Percentiles rank a stretch among this genome's conserved stretches.
Conservation (phyloP, 345 rosid species). For the Citrus maxima region DNA sequence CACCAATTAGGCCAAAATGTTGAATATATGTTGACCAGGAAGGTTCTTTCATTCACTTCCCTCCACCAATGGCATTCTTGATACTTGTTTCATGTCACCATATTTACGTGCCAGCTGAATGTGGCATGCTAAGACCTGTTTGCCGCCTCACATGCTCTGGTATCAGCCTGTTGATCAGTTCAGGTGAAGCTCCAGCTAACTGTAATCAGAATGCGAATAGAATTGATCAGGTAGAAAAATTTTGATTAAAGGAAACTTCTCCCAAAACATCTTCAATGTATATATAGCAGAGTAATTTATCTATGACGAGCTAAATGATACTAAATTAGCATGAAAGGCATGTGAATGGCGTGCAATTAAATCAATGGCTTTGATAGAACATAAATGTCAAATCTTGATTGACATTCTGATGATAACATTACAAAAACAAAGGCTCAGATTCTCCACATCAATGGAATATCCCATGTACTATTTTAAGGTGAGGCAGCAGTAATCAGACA, state of each 20-base stretch:
- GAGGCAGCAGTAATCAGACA: not conserved
- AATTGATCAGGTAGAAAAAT: not conserved
- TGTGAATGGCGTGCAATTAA: not conserved
- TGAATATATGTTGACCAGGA: not conserved
- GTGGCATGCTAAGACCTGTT: constrained; percentile 34
- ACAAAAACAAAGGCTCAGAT: not conserved
- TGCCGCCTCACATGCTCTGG: constrained; percentile 64
- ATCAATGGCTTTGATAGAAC: not conserved
- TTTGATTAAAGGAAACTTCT: not conserved
- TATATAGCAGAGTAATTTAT: not conserved
- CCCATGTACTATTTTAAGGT: not conserved
- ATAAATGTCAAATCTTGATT: not conserved
- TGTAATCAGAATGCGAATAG: constrained; percentile 19
- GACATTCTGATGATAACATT: not conserved
- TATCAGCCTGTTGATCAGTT: constrained; percentile 62
- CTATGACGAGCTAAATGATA: not conserved
- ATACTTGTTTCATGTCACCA: not conserved
- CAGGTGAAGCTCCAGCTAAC: constrained; percentile 67
- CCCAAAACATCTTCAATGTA: not conserved
- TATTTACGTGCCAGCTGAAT: constrained; percentile 36
- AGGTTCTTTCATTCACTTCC: constrained; percentile 1
- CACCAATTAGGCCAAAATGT: constrained; percentile 10
- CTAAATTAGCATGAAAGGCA: not conserved
- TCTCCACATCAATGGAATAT: not conserved
- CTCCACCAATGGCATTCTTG: not conserved